phyloP scores from a whole-genome alignment of 768 basidiomycete genomes.

The Boletus rex-veris region DNA sequence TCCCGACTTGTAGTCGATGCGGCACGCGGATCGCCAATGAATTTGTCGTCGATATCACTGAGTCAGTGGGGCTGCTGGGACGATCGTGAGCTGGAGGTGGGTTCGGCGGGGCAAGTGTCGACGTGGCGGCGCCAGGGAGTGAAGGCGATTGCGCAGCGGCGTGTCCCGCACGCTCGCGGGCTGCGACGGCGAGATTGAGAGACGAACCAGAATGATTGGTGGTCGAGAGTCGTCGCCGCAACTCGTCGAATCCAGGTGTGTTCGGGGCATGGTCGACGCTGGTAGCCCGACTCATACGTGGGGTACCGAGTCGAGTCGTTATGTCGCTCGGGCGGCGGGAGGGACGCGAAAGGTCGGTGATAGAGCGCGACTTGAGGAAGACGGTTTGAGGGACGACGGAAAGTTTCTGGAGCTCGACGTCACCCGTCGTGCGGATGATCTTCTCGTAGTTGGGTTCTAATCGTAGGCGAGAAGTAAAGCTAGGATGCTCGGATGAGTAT shows the following conservation, averaged over 20 bases:
- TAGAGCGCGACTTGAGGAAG: slow-evolving; percentile 58
- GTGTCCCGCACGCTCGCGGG: slow-evolving; percentile 44
- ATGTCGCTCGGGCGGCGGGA: slow-evolving; percentile 45
- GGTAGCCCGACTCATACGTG: slow-evolving; percentile 43
- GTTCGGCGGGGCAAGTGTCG: slow-evolving; percentile 24
- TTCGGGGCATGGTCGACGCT: slow-evolving; percentile 45
- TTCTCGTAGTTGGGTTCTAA: slow-evolving; percentile 62
- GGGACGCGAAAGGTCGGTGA: slow-evolving; percentile 37
- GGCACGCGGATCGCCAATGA: slow-evolving; percentile 55
- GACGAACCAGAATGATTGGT: slow-evolving; percentile 74
- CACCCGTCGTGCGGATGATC: slow-evolving; percentile 58
- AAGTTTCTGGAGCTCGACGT: slow-evolving; percentile 81
- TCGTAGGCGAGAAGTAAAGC: slow-evolving; percentile 64
- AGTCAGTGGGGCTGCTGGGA: slow-evolving; percentile 80
- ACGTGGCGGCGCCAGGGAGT: slow-evolving; percentile 5
- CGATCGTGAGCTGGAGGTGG: slow-evolving; percentile 40
- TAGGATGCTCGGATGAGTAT: slow-evolving; percentile 28
- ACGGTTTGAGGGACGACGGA: slow-evolving; percentile 89
- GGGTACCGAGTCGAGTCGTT: slow-evolving; percentile 48
- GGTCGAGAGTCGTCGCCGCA: slow-evolving; percentile 69
- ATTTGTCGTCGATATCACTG: slow-evolving; percentile 68
- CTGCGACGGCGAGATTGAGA: slow-evolving; percentile 41
- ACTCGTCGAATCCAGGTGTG: slow-evolving; percentile 71
- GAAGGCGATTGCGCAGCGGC: slow-evolving; percentile 8
- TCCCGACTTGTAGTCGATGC: slow-evolving; percentile 66